phyloP scores from a whole-genome alignment of 805 yeast species.

The Teunomyces panamensis region DNA sequence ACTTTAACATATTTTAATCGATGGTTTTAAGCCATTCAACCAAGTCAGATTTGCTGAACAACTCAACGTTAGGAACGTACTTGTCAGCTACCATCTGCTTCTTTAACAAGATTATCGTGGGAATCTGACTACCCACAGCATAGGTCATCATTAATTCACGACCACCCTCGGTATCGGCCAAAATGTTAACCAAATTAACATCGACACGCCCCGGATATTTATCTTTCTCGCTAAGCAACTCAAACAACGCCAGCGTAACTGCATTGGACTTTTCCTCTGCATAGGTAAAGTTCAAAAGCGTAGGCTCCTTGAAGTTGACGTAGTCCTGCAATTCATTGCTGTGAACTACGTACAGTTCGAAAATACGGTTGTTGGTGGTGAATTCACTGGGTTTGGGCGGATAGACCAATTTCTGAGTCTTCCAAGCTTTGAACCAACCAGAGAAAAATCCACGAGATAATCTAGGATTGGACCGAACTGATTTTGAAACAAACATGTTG shows the following conservation, averaged over 20 bases:
- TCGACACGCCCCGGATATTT: conserved; percentile 32
- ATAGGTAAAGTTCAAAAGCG: conserved; percentile 68
- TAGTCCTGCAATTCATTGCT: conserved; percentile 58
- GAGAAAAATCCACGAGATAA: conserved; percentile 5
- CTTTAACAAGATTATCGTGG: conserved; percentile 63
- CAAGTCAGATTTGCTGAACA: conserved; percentile 27
- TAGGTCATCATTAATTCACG: conserved; percentile 57
- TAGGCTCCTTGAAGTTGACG: conserved; percentile 54
- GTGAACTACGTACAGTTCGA: conserved; percentile 45
- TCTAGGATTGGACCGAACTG: not conserved
- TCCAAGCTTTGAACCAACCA: conserved; percentile 11
- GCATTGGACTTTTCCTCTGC: conserved; percentile 63
- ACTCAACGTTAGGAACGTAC: conserved; percentile 20
- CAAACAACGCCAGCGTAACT: conserved; percentile 61
- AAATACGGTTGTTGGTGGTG: conserved; percentile 39
- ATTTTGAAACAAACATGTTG: not conserved
- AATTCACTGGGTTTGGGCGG: conserved; percentile 38
- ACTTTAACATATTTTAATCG: conserved; percentile 7
- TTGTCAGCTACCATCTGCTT: conserved; percentile 56
- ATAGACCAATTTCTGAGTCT: conserved; percentile 28
- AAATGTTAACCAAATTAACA: conserved; percentile 67
- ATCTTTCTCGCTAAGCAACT: conserved; percentile 18
- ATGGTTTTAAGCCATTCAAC: conserved; percentile 28
- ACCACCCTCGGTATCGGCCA: conserved; percentile 64
- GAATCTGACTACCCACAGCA: conserved; percentile 48